A percentile compares a stretch with the other conserved stretches of the same genome.
phyloP scores from a whole-genome alignment of 163 green algal genomes.

The Coccomyxa subellipsoidea region DNA sequence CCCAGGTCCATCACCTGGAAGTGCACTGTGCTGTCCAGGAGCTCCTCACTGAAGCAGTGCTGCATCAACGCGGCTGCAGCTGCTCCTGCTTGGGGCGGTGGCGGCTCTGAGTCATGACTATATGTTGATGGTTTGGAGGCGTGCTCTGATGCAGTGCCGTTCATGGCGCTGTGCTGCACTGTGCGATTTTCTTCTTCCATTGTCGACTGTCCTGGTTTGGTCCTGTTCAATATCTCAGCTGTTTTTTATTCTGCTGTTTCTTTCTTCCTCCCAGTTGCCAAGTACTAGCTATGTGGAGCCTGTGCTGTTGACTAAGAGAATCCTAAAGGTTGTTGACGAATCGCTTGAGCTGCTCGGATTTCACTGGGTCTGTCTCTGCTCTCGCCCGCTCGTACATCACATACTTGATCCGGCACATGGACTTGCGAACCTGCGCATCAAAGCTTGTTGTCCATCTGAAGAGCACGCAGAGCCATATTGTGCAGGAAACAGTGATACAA shows the following conservation, averaged over 20 bases:
- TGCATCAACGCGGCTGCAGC: neutral
- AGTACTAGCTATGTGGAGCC: no score
- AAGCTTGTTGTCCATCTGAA: no score
- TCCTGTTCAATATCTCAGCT: no score
- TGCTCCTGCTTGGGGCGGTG: neutral
- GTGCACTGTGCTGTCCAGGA: neutral
- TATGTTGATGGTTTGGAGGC: neutral
- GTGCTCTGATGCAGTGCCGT: neutral
- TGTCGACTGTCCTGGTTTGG: neutral
- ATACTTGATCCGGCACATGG: constrained; percentile 72
- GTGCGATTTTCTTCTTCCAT: neutral
- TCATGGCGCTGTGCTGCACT: neutral
- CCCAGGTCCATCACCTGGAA: constrained; percentile 2
- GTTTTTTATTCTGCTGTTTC: no score
- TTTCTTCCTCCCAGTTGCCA: no score
- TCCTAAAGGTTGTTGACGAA: constrained; percentile 47
- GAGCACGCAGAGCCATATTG: no score
- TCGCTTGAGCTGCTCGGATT: constrained; percentile 30
- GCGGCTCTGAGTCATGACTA: neutral
- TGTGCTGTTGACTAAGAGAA: neutral
- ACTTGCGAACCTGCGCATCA: constrained; percentile 43
- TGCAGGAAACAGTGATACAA: no score
- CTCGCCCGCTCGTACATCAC: constrained; percentile 52
- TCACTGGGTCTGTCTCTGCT: constrained; percentile 24
- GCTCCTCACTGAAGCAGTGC: constrained; percentile 8